Evolutionary conservation across 169 alveolate genomes (phyloP), one percentile per base, ranked within the genome.

Genomic region (Ichthyophthirius multifiliis): DNA sequence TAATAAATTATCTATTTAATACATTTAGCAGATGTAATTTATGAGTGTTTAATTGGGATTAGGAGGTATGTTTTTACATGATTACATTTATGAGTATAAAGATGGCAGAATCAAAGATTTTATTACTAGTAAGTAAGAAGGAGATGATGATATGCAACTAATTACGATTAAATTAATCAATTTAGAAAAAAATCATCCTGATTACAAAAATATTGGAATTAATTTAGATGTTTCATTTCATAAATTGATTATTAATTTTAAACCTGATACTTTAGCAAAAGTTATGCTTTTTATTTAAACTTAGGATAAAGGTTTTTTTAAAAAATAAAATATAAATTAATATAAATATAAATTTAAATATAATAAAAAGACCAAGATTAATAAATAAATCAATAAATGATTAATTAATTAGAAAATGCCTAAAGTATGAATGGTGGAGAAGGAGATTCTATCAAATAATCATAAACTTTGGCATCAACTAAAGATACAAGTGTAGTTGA

Each of bases 51-150:
- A 34, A 15, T 37, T 67, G 6, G 35, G 62, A n/a, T 41, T 67
- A 13, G 77, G 77, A 39, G 77, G 77, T 9, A 67, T 67, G 77
- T 67, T 34, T 62, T 67, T 67, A 30, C 18, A 23, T 7, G 77
- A 67, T 20, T 12, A n/a, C 12, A 20, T 67, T 23, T 37, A 39
- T 15, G 1, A 67, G 16, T 37, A 67, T 37, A 67, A 67, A 67
- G 77, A 67, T 39, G 20, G 30, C 20, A 41, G 31, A 5, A 18
- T 67, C 18, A 67, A 67, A 16, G 77, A 67, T 39, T 67, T 67
- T 23, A 67, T 67, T 18, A 37, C 77, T 7, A 34, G 62, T 39
- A 55, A 55, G 31, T n/a, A 41, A 1, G 63, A 45, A 6, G n/a
- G 32, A 5, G 34, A 37, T 41, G 62, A 27, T 4, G 45, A 37